Base-by-base conservation (phyloP, 116 monocot species). In the Dioscorea cayenensis region DNA sequence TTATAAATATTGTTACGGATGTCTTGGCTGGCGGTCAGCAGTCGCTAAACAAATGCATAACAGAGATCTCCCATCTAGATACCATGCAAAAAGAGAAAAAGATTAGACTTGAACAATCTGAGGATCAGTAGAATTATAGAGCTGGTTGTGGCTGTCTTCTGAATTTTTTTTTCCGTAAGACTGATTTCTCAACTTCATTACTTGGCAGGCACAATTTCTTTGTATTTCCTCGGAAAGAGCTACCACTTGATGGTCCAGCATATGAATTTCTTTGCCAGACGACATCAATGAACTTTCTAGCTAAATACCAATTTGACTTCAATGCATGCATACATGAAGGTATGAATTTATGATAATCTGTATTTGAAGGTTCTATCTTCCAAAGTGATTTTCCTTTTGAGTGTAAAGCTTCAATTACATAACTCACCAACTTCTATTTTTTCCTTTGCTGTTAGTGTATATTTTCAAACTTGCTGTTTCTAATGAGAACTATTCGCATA, bases 221-320 rank as follows among this genome's bases (percentile, higher is more conserved):
- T 78, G 67, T 90, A 76, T 88, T 93, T 80, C 90, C 90, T 28
- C 82, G 81, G 4, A 81, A 79, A 55, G 92, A 92, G 77, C 80
- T 82, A 67, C 75, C 77, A 38, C 20, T 63, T 77, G 82, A 78
- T 78, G 78, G 76, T 6, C 73, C 77, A 25, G 36, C 76, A 60
- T 66, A 75, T 80, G 94, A 89, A 72, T 99, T 99, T 80, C 91
- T 91, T 32, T 99, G 94, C 79, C 99, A 99, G 77, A 99, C 91
- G 14, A 81, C 85, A 25, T 99, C 99, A 21, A 80, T 94, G 14
- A 81, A 84, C 66, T 99, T 99, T 73, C 79, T 99, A 19, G 86
- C 99, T 35, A 89, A 79, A 78, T 77, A 99, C 36, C 99, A 91
- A 28, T 94, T 94, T 73, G 99, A 99, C 84, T 99, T 99, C 71